Evolutionary conservation across 1,284 basidiomycete species (phyloP), one percentile per base, ranked within the genome.

Genomic region (Somion occarium): DNA sequence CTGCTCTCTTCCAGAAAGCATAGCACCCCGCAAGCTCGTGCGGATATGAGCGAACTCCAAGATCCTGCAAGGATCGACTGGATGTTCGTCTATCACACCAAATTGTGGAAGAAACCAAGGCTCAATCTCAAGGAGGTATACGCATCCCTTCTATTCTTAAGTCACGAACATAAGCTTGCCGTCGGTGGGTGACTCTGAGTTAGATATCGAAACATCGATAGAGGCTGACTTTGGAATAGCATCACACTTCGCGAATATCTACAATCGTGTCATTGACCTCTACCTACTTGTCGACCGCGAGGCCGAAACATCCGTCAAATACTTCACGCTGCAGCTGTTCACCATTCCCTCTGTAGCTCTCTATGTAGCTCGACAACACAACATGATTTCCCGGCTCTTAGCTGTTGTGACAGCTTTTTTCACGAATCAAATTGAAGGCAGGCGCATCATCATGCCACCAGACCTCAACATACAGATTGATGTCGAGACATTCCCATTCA

Each of bases 211-310:
- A 34, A 53, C 58, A 46, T 38, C 37, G 15, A 49, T 22, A n/a
- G 49, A 38, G 26, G 44, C 12, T 25, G 42, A 39, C 38, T 46
- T 48, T 15, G 44, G 42, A 50, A 19, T 54, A 93, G 93, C 90
- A 5, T 82, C 85, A 2, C 88, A 89, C 55, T 95, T 93, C 64
- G 86, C 91, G 0, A 78, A 79, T 49, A 85, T 93, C 25, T 98
- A 96, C 67, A 86, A 85, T 53, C 80, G 84, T n/a, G 76, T 97
- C 46, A 88, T 94, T 59, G 91, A 96, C 61, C 82, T 91, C 3
- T 97, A 94, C 68, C 82, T 98, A 7, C 82, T 95, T 41, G 83
- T 91, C 20, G 95, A 98, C 61, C 80, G 93, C 22, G 94, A 98
- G 65, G 86, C 89, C 1, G 95, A 98, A 67, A 91, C 91, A 2